Conservation (phyloP, 495 filamentous ascomycete species). For the Neurospora pannonica region DNA sequence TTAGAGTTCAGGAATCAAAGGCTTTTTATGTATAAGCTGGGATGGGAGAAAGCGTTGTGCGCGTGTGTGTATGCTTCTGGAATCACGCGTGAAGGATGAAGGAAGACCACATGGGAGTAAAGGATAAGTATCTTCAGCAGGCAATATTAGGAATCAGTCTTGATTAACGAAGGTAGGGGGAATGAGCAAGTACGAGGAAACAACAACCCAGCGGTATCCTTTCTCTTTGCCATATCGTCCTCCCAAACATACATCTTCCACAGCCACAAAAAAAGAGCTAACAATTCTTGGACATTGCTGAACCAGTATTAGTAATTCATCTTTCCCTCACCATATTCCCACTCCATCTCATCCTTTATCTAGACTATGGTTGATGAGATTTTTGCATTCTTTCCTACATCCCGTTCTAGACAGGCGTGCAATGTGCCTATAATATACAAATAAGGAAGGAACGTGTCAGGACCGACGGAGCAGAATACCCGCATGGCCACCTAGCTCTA, state of each 20-base stretch:
- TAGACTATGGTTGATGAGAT: not conserved
- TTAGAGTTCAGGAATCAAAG: not conserved
- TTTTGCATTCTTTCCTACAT: not conserved
- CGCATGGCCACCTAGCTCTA: not conserved
- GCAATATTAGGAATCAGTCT: too few relatives aligned
- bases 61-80: not conserved
- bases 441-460: not conserved
- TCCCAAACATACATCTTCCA: too few relatives aligned
- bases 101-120: too few relatives aligned
- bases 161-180: too few relatives aligned
- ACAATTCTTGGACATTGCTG: too few relatives aligned
- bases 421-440: not conserved
- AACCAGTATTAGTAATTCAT: not conserved
- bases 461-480: not conserved
- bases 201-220: too few relatives aligned
- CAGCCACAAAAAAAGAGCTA: too few relatives aligned
- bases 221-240: too few relatives aligned
- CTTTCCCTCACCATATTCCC: not conserved
- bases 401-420: not conserved
- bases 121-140: too few relatives aligned
- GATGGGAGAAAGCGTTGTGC: not conserved
- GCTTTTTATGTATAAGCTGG: not conserved
- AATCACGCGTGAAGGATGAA: not conserved
- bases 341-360: not conserved
- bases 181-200: too few relatives aligned